These are phyloP conservation scores for Ilyonectria destructans DNA, from an alignment of 2,329 filamentous ascomycete genomes.

Conservation along the genomic window DNA sequence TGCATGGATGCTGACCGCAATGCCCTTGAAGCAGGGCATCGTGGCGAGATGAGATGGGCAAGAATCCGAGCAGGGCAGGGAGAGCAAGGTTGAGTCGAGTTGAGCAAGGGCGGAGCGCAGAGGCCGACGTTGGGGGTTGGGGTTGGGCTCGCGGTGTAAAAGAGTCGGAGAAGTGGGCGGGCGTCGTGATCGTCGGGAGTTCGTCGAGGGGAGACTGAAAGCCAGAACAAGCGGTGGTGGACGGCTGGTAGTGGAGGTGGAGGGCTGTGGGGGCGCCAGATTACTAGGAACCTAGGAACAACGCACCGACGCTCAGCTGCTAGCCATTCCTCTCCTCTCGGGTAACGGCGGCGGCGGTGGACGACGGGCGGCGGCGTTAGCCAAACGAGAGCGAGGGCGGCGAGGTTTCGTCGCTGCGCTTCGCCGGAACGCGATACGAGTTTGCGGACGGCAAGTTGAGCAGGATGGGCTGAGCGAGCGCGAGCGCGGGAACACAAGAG, in stretches of 20 bases:
- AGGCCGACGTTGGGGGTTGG: conserved; percentile 5
- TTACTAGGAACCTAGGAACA: conserved; percentile 26
- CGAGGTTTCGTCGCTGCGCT: conserved; percentile 15
- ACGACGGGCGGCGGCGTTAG: conserved; percentile 14
- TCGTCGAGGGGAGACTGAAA: conserved; percentile 41
- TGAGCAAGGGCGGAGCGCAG: conserved; percentile 25
- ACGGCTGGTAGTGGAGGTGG: conserved; percentile 41
- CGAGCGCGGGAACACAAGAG: conserved; percentile 11
- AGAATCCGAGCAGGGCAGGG: conserved; percentile 7
- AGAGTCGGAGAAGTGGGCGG: conserved; percentile 20
- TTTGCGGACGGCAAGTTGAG: conserved; percentile 3
- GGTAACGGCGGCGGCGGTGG: conserved; percentile 23
- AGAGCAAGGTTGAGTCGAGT: conserved; percentile 28
- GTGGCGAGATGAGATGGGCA: conserved; percentile 51
- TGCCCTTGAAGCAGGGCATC: conserved; percentile 98
- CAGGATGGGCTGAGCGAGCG: conserved; percentile 23
- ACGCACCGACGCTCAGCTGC: conserved; percentile 22
- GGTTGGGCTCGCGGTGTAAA: conserved; percentile 10
- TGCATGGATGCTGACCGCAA: conserved; percentile 96
- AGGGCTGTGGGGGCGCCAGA: conserved; percentile 46
- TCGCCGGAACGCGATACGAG: conserved; percentile 15
- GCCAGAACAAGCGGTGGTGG: conserved; percentile 46
- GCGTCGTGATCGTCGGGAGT: conserved; percentile 42
- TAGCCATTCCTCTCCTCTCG: conserved; percentile 42
- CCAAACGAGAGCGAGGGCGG: background rate